Conservation (phyloP, 1,284 basidiomycete species). For the Ganoderma leucocontextum region DNA sequence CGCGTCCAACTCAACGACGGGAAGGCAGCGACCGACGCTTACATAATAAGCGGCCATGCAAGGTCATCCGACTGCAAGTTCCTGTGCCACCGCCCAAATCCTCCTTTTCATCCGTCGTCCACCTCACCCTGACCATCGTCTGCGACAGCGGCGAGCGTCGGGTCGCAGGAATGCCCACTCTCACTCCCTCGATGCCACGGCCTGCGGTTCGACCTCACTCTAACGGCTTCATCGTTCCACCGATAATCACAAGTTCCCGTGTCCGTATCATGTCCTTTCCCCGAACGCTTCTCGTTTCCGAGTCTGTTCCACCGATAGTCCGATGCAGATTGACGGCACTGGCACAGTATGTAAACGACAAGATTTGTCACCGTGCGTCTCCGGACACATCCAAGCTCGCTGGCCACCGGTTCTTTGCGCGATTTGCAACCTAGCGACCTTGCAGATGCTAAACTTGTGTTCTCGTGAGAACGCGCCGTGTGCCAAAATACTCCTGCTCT, state of each 20-base stretch:
- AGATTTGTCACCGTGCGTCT: constrained; percentile 6
- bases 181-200: constrained; percentile 2
- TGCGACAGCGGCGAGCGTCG: not conserved
- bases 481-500: constrained; percentile 24
- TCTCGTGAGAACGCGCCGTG: constrained; percentile 25
- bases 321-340: constrained; percentile 18
- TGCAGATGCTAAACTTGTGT: constrained; percentile 24
- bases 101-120: not conserved
- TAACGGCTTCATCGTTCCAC: constrained; percentile 14
- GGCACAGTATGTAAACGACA: constrained; percentile 7
- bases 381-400: not conserved
- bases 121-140: not conserved
- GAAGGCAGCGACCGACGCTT: constrained; percentile 30
- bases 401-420: constrained; percentile 14
- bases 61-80: not conserved
- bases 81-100: not conserved
- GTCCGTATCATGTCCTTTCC: not conserved
- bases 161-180: not conserved
- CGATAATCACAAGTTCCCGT: constrained; percentile 14
- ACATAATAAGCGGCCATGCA: constrained; percentile 29
- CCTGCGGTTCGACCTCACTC: constrained; percentile 5
- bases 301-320: constrained; percentile 17
- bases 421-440: constrained; percentile 28
- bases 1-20: constrained; percentile 28
- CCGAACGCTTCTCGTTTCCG: constrained; percentile 3